These are phyloP conservation scores for Fusarium oxysporum DNA, from an alignment of 2,329 filamentous ascomycete genomes.

Conservation along the genomic window DNA sequence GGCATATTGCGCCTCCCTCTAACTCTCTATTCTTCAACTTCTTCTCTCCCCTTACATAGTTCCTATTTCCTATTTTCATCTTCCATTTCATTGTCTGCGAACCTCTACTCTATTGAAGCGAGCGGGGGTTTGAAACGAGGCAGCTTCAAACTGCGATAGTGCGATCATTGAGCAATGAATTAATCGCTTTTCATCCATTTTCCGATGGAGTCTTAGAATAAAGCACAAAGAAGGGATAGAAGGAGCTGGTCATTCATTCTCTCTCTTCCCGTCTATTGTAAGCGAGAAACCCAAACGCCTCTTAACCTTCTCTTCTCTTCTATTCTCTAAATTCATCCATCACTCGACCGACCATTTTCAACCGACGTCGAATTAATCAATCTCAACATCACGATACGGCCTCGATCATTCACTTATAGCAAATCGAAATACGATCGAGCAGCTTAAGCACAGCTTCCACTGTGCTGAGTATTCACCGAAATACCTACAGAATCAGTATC, in stretches of 20 bases:
- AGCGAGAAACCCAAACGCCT: not conserved
- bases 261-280: not conserved
- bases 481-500: not conserved
- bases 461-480: not conserved
- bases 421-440: not conserved
- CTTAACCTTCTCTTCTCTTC: not conserved
- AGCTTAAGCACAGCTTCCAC: not conserved
- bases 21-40: not conserved
- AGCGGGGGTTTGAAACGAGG: constrained; percentile 23
- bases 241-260: constrained; percentile 5
- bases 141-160: not conserved
- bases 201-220: constrained; percentile 3
- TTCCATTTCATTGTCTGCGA: not conserved
- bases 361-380: not conserved
- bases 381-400: not conserved
- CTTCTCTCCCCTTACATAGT: not conserved
- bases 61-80: not conserved
- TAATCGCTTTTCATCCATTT: not conserved
- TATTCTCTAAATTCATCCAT: not conserved
- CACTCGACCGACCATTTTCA: not conserved
- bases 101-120: not conserved
- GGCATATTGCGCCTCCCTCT: not conserved
- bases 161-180: not conserved
- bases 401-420: not conserved
- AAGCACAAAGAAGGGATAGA: constrained; percentile 7